Base-by-base conservation (phyloP, 2,329 filamentous ascomycete species). In the Cladorrhinum sp. region DNA sequence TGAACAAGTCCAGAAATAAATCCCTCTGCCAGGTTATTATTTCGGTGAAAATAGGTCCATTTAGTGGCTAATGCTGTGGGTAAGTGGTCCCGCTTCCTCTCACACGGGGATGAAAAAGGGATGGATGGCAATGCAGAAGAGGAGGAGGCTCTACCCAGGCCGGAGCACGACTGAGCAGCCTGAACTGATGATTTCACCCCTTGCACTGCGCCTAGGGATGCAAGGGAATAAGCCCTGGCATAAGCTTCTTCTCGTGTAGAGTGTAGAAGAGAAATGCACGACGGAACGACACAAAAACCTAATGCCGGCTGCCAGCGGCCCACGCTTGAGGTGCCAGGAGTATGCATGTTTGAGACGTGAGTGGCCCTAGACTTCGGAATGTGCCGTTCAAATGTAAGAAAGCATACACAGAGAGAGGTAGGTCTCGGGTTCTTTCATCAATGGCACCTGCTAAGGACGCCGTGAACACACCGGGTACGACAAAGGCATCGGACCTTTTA, bases 341-440 rank as follows among this genome's bases (percentile, higher is more conserved):
- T 50, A 60, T 65, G 65, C 61, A 60, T 41, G 63, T 64, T 57
- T 63, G 23, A 62, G 27, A 57, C 60, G n/a, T 55, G 57, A 49
- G 23, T 36, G 50, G 50, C 38, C 27, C 29, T 61, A 45, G 18
- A 50, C 22, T 50, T 27, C 49, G 41, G 49, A 50, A 50, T 24
- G 22, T 22, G 2, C 49, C 49, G 22, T 22, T 45, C 9, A 18
- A 22, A 24, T n/a, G n/a, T n/a, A 50, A 10, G 45, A 50, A 18
- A 50, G 45, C 18, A 22, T 22, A 25, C 22, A 50, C 55, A 55
- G 51, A 61, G 48, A 61, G 57, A 58, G 50, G 41, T 18, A 63
- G 50, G 60, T 62, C 55, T 64, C 62, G 60, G 65, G 55, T 61
- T 22, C 51, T 57, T 20, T 49, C 53, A 59, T 62, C 57, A 36